Base-by-base conservation (phyloP, 1,284 basidiomycete species). In the Ceratobasidium sp. region DNA sequence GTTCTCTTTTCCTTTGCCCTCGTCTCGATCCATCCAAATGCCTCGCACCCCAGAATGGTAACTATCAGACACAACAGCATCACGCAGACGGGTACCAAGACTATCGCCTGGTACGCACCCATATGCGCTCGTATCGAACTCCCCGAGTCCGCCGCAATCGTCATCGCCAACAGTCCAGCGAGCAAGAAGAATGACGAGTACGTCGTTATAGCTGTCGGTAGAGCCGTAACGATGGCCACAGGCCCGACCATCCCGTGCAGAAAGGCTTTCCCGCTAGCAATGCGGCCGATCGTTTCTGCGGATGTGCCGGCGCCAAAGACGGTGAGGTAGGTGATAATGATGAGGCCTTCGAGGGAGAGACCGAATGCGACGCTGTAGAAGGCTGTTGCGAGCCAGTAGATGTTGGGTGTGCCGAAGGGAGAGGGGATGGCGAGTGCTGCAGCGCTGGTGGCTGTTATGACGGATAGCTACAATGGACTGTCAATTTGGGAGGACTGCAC, bases 391-490 rank as follows among this genome's bases (percentile, higher is more conserved):
- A 71, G 18, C 67, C 67, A 71, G 41, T 59, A 49, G 16, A 71
- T 49, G 57, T 59, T 50, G 28, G 55, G 44, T 32, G 55, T 49
- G 26, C 55, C 67, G 35, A 71, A 71, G 11, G 67, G 67, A 41
- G 67, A 71, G n/a, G 67, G 67, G 28, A 71, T 71, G n/a, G 67
- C 67, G 21, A 71, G 55, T n/a, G 67, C 67, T 11, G 67, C 67
- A 23, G 67, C 67, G 38, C 67, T 71, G 21, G 67, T 71, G 43
- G 62, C 62, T 9, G 62, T 64, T n/a, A 64, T 64, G 30, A 64
- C 62, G 7, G 62, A 64, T 16, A 64, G 21, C 62, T 64, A 41
- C 9, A 11, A 28, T 13, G 21, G 8, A 28, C 11, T 3, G 11
- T 61, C 14, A 44, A 23, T 61, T 64, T 50, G 18, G 18, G 16